Percentiles rank a stretch among this genome's conserved stretches.
These are phyloP conservation scores for Oenanthe sinensis DNA, from an alignment of 129 eudicot species.

Conservation along the genomic window DNA sequence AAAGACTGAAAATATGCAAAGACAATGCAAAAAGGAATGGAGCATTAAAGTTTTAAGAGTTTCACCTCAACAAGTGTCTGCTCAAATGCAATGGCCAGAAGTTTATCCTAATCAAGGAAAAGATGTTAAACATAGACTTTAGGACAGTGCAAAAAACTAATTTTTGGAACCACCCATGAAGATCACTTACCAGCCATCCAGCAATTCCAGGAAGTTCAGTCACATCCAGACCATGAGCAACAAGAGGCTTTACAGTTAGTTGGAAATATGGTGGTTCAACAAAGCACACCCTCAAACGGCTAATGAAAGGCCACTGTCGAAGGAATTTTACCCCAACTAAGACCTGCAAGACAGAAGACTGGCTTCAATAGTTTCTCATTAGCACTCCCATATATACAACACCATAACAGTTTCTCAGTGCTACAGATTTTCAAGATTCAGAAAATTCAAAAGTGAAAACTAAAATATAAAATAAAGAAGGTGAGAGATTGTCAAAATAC, in stretches of 20 bases:
- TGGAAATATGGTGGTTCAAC: slow-evolving; percentile 93
- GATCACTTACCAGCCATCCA: slow-evolving; percentile 73
- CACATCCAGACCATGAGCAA: slow-evolving; percentile 86
- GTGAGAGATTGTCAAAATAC: neutral
- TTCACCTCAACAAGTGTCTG: slow-evolving; percentile 88
- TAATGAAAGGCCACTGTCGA: slow-evolving; percentile 69
- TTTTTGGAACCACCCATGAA: neutral
- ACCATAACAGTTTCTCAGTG: neutral
- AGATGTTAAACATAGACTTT: neutral
- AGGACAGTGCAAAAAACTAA: neutral
- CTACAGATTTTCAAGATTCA: neutral
- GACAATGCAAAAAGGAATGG: neutral
- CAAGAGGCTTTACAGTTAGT: slow-evolving; percentile 87
- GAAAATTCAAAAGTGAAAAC: neutral
- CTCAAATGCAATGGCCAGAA: slow-evolving; percentile 71
- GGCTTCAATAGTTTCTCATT: neutral
- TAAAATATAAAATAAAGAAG: too few relatives aligned
- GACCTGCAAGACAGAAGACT: slow-evolving; percentile 34
- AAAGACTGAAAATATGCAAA: neutral
- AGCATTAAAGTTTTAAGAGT: slow-evolving; percentile 2
- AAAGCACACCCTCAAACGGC: slow-evolving; percentile 84
- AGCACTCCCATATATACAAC: neutral
- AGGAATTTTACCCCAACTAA: slow-evolving; percentile 88
- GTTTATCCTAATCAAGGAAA: slow-evolving; percentile 55
- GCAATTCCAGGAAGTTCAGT: slow-evolving; percentile 97